A percentile compares a stretch with the other conserved stretches of the same genome.
Conservation (phyloP, 306 rosid genomes). For the Quercus ilex region DNA sequence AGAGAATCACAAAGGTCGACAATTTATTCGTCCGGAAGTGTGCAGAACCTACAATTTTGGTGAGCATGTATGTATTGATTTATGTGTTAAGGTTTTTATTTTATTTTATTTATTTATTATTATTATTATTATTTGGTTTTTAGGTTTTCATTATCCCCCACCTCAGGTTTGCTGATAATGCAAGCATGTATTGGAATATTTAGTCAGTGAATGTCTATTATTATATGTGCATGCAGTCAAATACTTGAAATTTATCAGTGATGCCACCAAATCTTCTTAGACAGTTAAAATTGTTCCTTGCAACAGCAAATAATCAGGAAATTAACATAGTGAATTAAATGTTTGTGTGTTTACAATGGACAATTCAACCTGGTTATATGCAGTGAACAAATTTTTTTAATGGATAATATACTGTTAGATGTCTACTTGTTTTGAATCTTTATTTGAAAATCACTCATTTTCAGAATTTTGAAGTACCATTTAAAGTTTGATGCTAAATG, state of each 20-base stretch:
- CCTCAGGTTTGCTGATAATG: neutral
- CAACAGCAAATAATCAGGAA: neutral
- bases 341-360: neutral
- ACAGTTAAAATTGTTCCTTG: neutral
- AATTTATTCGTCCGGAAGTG: conserved; percentile 93
- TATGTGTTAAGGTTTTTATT: conserved; percentile 9
- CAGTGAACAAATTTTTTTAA: neutral
- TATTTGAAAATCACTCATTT: neutral
- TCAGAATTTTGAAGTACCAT: neutral
- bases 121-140: no score
- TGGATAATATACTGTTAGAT: neutral
- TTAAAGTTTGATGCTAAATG: neutral
- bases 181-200: neutral
- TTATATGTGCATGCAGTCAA: neutral
- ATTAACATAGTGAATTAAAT: neutral
- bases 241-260: neutral
- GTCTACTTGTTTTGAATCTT: neutral
- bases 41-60: conserved; percentile 98
- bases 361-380: neutral
- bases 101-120: neutral
- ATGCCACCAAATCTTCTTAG: neutral
- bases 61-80: conserved; percentile 67
- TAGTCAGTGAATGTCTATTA: neutral
- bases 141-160: neutral
- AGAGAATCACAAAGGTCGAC: conserved; percentile 85